Evolutionary conservation across 495 filamentous ascomycete species (phyloP), one percentile per base, ranked within the genome.

Genomic region (Penicillium antarcticum): DNA sequence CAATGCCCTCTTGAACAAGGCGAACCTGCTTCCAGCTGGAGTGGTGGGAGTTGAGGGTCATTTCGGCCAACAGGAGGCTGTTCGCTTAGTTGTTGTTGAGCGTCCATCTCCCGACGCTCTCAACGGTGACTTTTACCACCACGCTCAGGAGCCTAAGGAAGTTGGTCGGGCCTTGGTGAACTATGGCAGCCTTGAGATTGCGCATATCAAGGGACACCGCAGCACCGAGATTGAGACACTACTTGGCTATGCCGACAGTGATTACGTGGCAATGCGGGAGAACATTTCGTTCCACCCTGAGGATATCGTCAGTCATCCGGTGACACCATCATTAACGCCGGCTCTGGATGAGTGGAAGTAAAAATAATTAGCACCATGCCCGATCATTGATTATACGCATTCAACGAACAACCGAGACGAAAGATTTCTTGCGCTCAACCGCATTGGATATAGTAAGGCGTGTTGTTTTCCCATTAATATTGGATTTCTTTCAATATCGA

Each of bases 131-230:
- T 75, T 72, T 57, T 52, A 67, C 21, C 66, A 69, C 26, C 74
- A 76, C 39, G 68, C 66, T 24, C 64, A 73, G 47, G 70, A 79
- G 9, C 80, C 82, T 1, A 72, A 77, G n/a, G 95, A 97, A 60
- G 86, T 97, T 18, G 94, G 95, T 0, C 76, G 92, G 33, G 91
- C 91, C n/a, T 67, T 97, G 35, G 91, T 96, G 19, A 97, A 97
- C 60, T 98, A 97, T 56, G 85, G 87, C n/a, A 82, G 88, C 12
- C 68, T 76, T 2, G 92, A 98, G 68, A 90, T 97, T 52, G 69
- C 70, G 44, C 74, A 87, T 43, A 95, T 97, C 55, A 91, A 88
- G 69, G 94, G 94, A 0, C 77, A 86, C 50, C 81, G 85, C 57
- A 97, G 92, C 61, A 80, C 74, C 1, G 86, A 94, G 62, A 96